Base-by-base conservation (phyloP, 768 basidiomycete genomes). In the Dendrothele bispora region DNA sequence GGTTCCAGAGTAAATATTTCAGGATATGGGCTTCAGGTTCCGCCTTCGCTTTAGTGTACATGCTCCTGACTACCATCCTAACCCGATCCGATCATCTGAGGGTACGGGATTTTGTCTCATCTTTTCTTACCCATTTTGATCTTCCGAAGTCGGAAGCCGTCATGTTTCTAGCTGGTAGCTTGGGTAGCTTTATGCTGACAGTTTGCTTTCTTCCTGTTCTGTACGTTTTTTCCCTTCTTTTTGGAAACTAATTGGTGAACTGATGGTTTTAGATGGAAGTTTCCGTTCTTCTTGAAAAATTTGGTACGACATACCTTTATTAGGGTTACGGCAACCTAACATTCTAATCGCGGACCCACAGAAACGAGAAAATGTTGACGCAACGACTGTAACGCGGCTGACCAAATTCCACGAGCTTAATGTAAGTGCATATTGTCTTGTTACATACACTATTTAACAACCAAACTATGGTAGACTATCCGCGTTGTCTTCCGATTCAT, bases 381-480 rank as follows among this genome's bases (percentile, higher is more conserved):
- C 56, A 15, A 70, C 56, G 25, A 88, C 84, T 3, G 73, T 91
- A 38, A 75, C 88, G 18, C 81, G 88, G 18, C 66, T 93, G 41
- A 84, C 84, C 29, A 91, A 84, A 53, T 92, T 88, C 59, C 85
- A 88, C 32, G 88, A 92, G 57, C 66, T 91, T 32, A 93, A 93
- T 55, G 90, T 91, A 53, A 28, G 88, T 66, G 5, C n/a, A n/a
- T n/a, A 22, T 18, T 24, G 37, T 7, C 18, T 2, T 48, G 26
- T 24, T 5, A 18, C 18, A 1, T 26, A 21, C 14, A 18, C 7
- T 20, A n/a, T n/a, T n/a, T n/a, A n/a, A n/a, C n/a, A n/a, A 3
- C 27, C 20, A 12, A 11, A 21, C 29, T 25, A 47, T 39, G 22
- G 2, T 53, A 91, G 90, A 78, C 68, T 35, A 78, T 88, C 32